Evolutionary conservation across 1,284 basidiomycete species (phyloP).

Genomic region (Papiliotrema terrestris): DNA sequence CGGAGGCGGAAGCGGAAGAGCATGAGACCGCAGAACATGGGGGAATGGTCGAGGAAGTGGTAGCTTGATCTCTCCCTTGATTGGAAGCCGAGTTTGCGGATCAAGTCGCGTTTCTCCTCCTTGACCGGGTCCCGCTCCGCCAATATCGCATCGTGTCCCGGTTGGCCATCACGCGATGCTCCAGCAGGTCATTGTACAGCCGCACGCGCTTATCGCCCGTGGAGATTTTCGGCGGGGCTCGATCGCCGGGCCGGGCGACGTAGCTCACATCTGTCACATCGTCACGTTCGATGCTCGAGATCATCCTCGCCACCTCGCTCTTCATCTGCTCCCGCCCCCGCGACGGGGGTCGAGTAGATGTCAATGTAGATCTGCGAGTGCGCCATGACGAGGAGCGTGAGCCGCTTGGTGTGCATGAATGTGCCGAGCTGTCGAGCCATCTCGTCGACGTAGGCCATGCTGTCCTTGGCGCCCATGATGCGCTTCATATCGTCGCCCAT

Average conservation of each 20-base stretch:
- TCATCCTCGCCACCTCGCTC: neutral
- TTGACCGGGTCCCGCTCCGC: neutral
- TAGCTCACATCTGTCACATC: neutral
- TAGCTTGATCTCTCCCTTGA: neutral
- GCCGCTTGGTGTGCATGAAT: conserved; percentile 5
- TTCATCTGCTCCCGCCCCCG: neutral
- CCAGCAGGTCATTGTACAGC: neutral
- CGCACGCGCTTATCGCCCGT: too few species aligned
- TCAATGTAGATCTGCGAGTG: conserved; percentile 13
- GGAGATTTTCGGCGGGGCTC: too few species aligned
- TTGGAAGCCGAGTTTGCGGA: neutral
- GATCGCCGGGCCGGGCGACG: neutral
- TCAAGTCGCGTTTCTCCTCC: neutral
- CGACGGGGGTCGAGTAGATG: conserved; percentile 3
- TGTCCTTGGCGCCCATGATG: neutral
- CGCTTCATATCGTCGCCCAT: neutral
- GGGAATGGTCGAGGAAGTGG: conserved; percentile 6
- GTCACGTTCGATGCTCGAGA: neutral
- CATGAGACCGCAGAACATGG: conserved; percentile 15
- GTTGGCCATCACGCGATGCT: neutral
- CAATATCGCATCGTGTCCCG: neutral
- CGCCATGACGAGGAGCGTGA: conserved; percentile 6
- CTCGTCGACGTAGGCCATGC: conserved; percentile 13
- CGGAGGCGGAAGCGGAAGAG: conserved; percentile 12
- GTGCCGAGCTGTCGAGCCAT: conserved; percentile 9